Base-by-base conservation (phyloP, 2,329 filamentous ascomycete species). In the Pseudodiploospora longispora region DNA sequence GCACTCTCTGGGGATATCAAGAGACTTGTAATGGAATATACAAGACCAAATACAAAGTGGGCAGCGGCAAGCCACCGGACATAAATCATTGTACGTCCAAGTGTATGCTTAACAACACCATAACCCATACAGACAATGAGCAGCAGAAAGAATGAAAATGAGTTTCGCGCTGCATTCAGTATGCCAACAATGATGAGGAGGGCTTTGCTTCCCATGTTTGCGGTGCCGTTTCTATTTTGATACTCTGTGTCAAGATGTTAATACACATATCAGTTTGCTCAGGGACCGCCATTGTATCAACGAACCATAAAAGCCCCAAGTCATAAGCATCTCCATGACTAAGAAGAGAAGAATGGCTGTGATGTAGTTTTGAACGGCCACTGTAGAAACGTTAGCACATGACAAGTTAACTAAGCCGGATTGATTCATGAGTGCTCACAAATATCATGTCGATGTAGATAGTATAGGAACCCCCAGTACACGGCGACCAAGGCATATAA, bases 71-170 rank as follows among this genome's bases (percentile, higher is more conserved):
- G 78, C 69, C 85, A 86, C 47, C 93, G 87, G 36, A 96, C 90
- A 57, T 87, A 91, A 52, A 91, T 80, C 93, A 98, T 98, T 9
- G 89, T 90, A 58, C 84, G 86, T 46, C 93, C 93, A 4, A 98
- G 76, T 2, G 85, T 88, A 3, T 84, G 86, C 68, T 97, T 97
- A 53, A 98, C 94, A 27, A 98, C 94, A 55, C 93, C 93, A 57
- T 98, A 98, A 30, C 93, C 93, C 93, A 98, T 98, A 65, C 93
- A 98, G 30, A 98, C 93, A 54, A 98, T 97, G 42, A 98, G 81
- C 6, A 98, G 76, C 40, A 98, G 73, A 73, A 98, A 98, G 73
- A 98, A 98, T 0, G 91, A 96, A 63, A 98, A 97, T 0, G 91
- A 96, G 66, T 97, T 98, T 51, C 93, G 80, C 44, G 83, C 90